Base-by-base conservation (phyloP, 2,329 filamentous ascomycete species). In the Paecilomyces variotii region DNA sequence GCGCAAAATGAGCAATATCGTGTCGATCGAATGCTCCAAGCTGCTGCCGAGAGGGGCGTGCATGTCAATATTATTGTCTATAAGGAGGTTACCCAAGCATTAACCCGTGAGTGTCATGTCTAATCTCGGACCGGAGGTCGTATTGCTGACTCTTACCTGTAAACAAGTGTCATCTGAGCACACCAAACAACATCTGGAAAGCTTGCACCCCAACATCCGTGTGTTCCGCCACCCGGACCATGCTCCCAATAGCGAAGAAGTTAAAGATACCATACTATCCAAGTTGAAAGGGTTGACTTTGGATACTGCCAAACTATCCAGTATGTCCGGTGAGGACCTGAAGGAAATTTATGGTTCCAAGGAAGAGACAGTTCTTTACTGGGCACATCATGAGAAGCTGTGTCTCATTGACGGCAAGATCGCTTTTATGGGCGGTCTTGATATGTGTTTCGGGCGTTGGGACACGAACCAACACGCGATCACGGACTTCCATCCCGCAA, bases 211-310 rank as follows among this genome's bases (percentile, higher is more conserved):
- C 7, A 96, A 96, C 68, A 94, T 96, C 72, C 83, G 85, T 52
- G 91, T 97, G 10, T 95, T 96, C 73, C 82, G 92, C 24, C 91
- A 97, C 71, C 93, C 93, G 2, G 92, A 97, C 67, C 92, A 97
- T 76, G 74, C 87, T 3, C 90, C 90, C 1, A 89, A 88, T 64
- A 84, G 84, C 54, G 83, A 89, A 62, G 87, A 85, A 32, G 68
- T 92, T 24, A 79, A 84, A 45, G 82, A 84, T 0, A 80, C 78
- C 0, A 79, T 87, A 61, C 70, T 82, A 9, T 74, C 81, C 14
- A 82, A 70, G 67, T 84, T 81, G 71, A 79, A 84, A 66, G 79
- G 82, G 59, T 71, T 84, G 63, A 80, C 80, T 2, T 70, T 86
- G 28, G 80, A 78, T 61, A 79, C 84, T 0, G 78, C 80, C 3